Evolutionary conservation across 805 yeast genomes (phyloP).

Genomic region (Tetrapisispora nanseiensis): DNA sequence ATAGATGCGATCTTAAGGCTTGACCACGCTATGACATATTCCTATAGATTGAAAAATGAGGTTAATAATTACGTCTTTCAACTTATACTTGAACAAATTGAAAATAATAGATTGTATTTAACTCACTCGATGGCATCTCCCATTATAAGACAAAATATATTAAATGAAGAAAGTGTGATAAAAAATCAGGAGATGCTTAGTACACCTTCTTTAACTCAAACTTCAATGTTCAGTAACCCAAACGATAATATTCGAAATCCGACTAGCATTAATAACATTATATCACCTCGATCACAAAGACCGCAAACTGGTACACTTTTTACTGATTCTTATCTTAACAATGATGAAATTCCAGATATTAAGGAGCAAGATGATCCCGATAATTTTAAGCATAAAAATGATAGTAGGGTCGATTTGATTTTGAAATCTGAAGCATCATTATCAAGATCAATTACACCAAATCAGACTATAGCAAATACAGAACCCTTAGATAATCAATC

Average conservation of each 20-base stretch:
- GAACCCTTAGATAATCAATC: background rate
- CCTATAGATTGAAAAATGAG: constrained; percentile 67
- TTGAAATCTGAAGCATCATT: constrained; percentile 7
- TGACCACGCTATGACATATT: constrained; percentile 64
- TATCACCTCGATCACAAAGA: constrained; percentile 20
- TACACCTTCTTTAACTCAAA: background rate
- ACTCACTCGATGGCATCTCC: constrained; percentile 7
- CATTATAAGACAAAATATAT: background rate
- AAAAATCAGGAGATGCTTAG: constrained; percentile 1
- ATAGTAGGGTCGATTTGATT: background rate
- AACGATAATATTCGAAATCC: background rate
- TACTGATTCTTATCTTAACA: constrained; percentile 33
- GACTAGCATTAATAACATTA: constrained; percentile 7
- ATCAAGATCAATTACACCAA: constrained; percentile 38
- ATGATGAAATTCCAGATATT: constrained; percentile 33
- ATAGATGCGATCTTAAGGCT: constrained; percentile 60
- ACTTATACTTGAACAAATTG: constrained; percentile 54
- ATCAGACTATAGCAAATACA: constrained; percentile 28
- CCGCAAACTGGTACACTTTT: constrained; percentile 24
- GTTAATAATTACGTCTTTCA: constrained; percentile 59
- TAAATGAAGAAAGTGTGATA: background rate
- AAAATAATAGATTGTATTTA: constrained; percentile 31
- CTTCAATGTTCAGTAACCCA: background rate
- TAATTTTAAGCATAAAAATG: constrained; percentile 6
- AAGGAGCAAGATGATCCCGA: background rate